phyloP scores from a whole-genome alignment of 345 rosid genomes.

The Populus euphratica region DNA sequence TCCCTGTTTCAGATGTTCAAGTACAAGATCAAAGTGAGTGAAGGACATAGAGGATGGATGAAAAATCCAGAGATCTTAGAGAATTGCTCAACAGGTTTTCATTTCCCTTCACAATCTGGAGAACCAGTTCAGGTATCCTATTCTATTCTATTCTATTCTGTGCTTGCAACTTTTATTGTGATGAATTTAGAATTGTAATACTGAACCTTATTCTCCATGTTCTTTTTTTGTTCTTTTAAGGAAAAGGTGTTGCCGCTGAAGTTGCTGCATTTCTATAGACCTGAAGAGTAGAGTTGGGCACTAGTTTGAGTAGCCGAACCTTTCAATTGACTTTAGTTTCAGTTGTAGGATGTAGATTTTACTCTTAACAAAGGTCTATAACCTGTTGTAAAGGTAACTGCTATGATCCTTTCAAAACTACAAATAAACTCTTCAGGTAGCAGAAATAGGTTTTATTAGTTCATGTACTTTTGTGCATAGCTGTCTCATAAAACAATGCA shows the following conservation, averaged over 20 bases:
- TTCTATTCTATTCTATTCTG: not conserved
- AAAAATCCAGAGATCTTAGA: constrained; percentile 65
- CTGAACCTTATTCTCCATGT: not conserved
- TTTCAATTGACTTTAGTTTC: constrained; percentile 4
- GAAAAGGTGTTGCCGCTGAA: constrained; percentile 57
- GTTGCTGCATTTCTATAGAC: constrained; percentile 63
- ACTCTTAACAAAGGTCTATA: constrained; percentile 6
- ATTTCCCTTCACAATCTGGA: constrained; percentile 49
- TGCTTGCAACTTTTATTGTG: not conserved
- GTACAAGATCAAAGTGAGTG: constrained; percentile 65
- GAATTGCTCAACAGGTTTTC: constrained; percentile 79
- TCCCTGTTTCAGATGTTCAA: constrained; percentile 61
- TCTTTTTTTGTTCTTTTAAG: constrained; percentile 26
- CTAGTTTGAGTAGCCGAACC: constrained; percentile 10
- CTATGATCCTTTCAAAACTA: not conserved
- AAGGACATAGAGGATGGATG: constrained; percentile 84
- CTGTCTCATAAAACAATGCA: constrained; percentile 2
- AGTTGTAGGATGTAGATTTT: constrained; percentile 12
- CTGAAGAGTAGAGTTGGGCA: constrained; percentile 22
- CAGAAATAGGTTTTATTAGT: constrained; percentile 8
- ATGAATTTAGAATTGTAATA: not conserved
- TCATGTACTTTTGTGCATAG: constrained; percentile 20
- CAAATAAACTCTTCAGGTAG: not conserved
- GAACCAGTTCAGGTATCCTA: constrained; percentile 43
- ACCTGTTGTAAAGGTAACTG: constrained; percentile 5